Evolutionary conservation across 2,329 filamentous ascomycete genomes (phyloP).

Genomic region (Hymenoscyphus salicellus): DNA sequence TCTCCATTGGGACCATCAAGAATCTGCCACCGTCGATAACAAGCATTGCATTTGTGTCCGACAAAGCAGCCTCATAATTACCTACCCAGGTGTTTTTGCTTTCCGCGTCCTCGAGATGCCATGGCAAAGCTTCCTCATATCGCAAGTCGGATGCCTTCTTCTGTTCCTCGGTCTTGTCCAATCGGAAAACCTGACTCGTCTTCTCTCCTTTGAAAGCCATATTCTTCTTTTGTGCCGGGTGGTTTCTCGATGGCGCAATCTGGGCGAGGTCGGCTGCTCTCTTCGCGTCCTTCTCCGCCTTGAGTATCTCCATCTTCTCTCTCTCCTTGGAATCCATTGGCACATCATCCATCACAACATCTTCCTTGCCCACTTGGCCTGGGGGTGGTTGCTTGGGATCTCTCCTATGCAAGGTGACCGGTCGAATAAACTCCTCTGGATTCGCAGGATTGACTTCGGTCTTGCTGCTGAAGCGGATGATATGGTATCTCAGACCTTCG

Average conservation of each 20-base stretch:
- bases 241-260: constrained; percentile 78
- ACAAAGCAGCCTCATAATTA: constrained; percentile 83
- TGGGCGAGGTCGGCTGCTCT: constrained; percentile 84
- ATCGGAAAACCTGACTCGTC: constrained; percentile 78
- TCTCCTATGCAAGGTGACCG: constrained; percentile 83
- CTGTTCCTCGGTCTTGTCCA: constrained; percentile 66
- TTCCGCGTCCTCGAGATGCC: constrained; percentile 96
- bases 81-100: constrained; percentile 93
- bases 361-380: constrained; percentile 61
- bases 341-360: constrained; percentile 42
- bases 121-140: constrained; percentile 93
- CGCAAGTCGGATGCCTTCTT: constrained; percentile 71
- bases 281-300: constrained; percentile 80
- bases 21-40: constrained; percentile 69
- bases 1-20: constrained; percentile 86
- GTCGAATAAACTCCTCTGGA: constrained; percentile 78
- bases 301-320: constrained; percentile 64
- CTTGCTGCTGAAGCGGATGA: constrained; percentile 67
- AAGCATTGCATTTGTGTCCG: constrained; percentile 78
- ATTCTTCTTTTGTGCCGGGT: constrained; percentile 40
- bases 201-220: constrained; percentile 78
- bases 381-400: constrained; percentile 72
- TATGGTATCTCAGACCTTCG: constrained; percentile 78
- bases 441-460: constrained; percentile 67
- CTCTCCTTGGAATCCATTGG: constrained; percentile 56